A percentile compares a stretch with the other conserved stretches of the same genome.
phyloP scores from a whole-genome alignment of 345 rosid species.

The Corchorus capsularis region DNA sequence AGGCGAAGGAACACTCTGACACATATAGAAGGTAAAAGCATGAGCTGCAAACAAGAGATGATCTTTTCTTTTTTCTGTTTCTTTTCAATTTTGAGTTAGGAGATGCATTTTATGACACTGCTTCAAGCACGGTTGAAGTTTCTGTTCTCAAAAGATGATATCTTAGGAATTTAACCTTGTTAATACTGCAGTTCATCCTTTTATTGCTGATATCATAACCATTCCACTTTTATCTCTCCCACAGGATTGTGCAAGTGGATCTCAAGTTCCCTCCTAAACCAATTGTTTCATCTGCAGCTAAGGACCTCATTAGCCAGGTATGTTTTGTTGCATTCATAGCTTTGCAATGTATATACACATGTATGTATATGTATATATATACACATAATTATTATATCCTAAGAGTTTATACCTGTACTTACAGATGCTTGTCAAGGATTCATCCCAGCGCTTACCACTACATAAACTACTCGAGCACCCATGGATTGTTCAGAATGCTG shows the following conservation, averaged over 20 bases:
- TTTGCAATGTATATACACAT: background rate
- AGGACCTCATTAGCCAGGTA: constrained; percentile 92
- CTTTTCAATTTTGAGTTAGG: background rate
- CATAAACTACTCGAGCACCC: constrained; percentile 95
- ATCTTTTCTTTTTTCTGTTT: background rate
- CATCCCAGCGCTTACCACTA: constrained; percentile 71
- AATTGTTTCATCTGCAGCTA: constrained; percentile 81
- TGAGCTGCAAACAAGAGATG: background rate
- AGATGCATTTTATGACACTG: background rate
- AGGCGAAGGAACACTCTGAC: constrained; percentile 93
- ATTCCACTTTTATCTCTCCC: background rate
- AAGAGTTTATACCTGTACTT: background rate
- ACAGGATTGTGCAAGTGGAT: constrained; percentile 96
- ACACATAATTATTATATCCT: background rate
- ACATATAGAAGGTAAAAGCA: constrained; percentile 73
- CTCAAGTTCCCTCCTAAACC: constrained; percentile 91
- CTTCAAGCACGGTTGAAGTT: background rate
- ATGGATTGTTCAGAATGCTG: constrained; percentile 93
- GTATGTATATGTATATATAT: too few relatives aligned
- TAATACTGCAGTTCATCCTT: background rate
- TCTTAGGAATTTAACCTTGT: background rate
- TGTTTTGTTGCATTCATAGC: background rate
- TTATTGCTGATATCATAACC: background rate
- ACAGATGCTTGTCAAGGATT: constrained; percentile 98
- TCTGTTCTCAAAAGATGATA: background rate